Conservation (phyloP, 2,329 filamentous ascomycete genomes). For the Xylogone sp. region DNA sequence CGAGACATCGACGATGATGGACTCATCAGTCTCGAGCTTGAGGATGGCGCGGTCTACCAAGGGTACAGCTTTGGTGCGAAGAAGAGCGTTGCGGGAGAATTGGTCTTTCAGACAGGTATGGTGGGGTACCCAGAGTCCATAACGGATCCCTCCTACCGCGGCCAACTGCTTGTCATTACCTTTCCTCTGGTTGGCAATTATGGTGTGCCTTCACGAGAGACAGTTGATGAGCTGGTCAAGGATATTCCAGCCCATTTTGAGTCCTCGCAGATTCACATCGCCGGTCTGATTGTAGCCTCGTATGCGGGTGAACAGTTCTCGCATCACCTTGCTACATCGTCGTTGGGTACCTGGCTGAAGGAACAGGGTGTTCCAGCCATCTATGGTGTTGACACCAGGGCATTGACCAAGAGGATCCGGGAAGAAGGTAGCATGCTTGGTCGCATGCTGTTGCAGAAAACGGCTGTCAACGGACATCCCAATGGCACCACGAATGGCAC, state of each 20-base stretch:
- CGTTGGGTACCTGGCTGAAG: slow-evolving; percentile 91
- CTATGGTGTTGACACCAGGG: slow-evolving; percentile 90
- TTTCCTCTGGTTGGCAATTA: slow-evolving; percentile 97
- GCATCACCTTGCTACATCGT: slow-evolving; percentile 87
- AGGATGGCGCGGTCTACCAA: slow-evolving; percentile 87
- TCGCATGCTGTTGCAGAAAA: slow-evolving; percentile 74
- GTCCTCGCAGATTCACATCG: slow-evolving; percentile 86
- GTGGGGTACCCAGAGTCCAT: slow-evolving; percentile 96
- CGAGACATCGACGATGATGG: slow-evolving; percentile 42
- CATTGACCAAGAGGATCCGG: slow-evolving; percentile 90
- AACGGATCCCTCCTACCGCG: slow-evolving; percentile 82
- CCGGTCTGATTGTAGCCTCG: slow-evolving; percentile 83
- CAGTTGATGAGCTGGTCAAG: slow-evolving; percentile 77
- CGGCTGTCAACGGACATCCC: slow-evolving; percentile 38
- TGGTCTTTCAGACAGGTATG: slow-evolving; percentile 99
- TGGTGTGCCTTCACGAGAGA: slow-evolving; percentile 85
- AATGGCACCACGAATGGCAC: slow-evolving; percentile 36
- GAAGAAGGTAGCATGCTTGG: slow-evolving; percentile 96
- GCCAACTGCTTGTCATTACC: slow-evolving; percentile 94
- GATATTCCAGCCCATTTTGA: slow-evolving; percentile 93
- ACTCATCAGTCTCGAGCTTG: slow-evolving; percentile 82
- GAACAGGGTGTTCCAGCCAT: slow-evolving; percentile 92
- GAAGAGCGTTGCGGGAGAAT: slow-evolving; percentile 91
- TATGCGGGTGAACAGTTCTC: slow-evolving; percentile 96
- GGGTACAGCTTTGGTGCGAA: slow-evolving; percentile 95